Evolutionary conservation across 2,329 filamentous ascomycete species (phyloP), one percentile per base, ranked within the genome.

Genomic region (Paecilomyces dactylethromorphus): DNA sequence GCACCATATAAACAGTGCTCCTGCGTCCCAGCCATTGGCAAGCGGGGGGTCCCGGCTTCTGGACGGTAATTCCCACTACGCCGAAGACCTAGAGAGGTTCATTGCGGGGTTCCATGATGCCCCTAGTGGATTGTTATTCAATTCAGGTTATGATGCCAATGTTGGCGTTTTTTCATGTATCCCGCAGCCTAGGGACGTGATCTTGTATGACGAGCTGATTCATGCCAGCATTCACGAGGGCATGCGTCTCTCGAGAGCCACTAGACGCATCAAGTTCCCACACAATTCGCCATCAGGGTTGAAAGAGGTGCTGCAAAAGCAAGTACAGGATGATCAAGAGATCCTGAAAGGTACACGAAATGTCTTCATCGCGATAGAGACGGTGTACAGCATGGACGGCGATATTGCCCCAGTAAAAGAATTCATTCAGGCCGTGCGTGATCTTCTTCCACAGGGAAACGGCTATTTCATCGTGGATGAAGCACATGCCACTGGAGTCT

Each of bases 371-470:
- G 84, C 84, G 0, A 79, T 90, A 0, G 88, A 91, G 64, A 84
- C 82, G 0, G 78, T 91, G 0, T 93, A 94, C 71, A 92, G 88
- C 69, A 94, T 94, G 90, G 90, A 93, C 56, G 90, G 90, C 0
- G 89, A 92, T 64, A 74, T 90, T 18, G 84, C 84, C 0, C 87
- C 87, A 0, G 74, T 94, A 11, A 66, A 68, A 11, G 80, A 85
- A 5, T 82, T 92, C 18, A 79, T 88, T 1, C 71, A 79, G 0
- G 76, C 83, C 3, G 81, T 88, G 0, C 80, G 88, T 49, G 71
- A 75, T 0, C 66, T 82, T 0, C 72, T 91, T 0, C 84, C 86
- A 0, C 60, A 60, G 0, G 79, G 79, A 0, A 90, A 89, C 61
- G 78, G 73, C 2, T 77, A 83, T 61, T 76, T 85, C 32, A 69